Conservation (phyloP, 306 rosid genomes). For the Carpinus fangiana region DNA sequence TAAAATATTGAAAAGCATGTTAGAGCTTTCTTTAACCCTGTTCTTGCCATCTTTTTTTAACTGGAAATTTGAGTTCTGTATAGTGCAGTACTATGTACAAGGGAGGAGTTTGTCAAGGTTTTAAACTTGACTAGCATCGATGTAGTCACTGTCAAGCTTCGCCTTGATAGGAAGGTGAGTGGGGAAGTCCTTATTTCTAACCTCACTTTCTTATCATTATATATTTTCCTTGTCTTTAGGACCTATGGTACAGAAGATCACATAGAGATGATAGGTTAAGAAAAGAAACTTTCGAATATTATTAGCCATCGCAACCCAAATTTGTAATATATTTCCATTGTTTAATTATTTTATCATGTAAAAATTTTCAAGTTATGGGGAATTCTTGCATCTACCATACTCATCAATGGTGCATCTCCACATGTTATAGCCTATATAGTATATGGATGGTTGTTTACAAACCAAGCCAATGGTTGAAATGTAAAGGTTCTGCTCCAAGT, state of each 20-base stretch:
- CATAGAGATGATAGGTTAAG: background rate
- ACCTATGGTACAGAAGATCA: background rate
- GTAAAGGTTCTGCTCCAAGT: background rate
- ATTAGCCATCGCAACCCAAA: background rate
- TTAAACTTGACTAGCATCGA: slow-evolving; percentile 54
- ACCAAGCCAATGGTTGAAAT: background rate
- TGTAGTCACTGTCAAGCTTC: slow-evolving; percentile 49
- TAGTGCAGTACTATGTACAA: slow-evolving; percentile 55
- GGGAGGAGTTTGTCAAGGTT: slow-evolving; percentile 59
- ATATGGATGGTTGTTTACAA: background rate
- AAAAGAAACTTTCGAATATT: background rate
- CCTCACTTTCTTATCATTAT: background rate
- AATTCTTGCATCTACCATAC: background rate
- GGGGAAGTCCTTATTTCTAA: slow-evolving; percentile 3
- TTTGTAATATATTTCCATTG: background rate
- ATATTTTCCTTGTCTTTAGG: background rate
- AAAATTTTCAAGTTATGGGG: background rate
- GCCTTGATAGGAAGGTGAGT: slow-evolving; percentile 50
- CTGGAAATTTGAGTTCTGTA: slow-evolving; percentile 27
- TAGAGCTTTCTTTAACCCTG: slow-evolving; percentile 10
- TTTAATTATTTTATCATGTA: background rate
- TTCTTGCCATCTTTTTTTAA: slow-evolving; percentile 25
- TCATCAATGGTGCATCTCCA: background rate
- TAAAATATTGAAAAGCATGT: slow-evolving; percentile 1
- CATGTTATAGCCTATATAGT: background rate